phyloP scores from a whole-genome alignment of 352 stramenopile genomes.

The Pythium coloratum region DNA sequence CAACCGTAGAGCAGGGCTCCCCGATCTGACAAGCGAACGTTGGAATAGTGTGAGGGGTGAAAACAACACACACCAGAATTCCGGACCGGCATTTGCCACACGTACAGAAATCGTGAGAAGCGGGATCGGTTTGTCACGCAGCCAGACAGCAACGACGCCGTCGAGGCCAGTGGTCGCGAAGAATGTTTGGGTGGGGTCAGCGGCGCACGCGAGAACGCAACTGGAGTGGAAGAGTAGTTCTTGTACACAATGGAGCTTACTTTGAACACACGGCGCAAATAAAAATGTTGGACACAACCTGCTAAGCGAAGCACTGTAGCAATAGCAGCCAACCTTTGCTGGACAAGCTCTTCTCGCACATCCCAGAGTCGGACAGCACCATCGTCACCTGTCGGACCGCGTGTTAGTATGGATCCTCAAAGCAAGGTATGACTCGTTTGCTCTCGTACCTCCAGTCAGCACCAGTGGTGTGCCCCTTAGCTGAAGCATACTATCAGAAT shows the following conservation, averaged over 20 bases:
- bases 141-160: constrained; percentile 40
- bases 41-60: not conserved
- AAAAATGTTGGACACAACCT: not conserved
- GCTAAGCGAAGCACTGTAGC: not conserved
- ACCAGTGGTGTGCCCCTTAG: constrained; percentile 2
- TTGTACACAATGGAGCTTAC: constrained; percentile 8
- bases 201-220: constrained; percentile 46
- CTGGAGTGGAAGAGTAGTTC: constrained; percentile 20
- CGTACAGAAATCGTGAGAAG: constrained; percentile 19
- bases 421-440: too few species aligned
- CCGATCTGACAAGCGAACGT: constrained; percentile 2
- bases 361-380: constrained; percentile 19
- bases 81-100: not conserved
- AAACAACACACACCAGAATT: too few species aligned
- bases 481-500: constrained; percentile 6
- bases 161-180: constrained; percentile 33
- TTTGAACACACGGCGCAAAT: not conserved
- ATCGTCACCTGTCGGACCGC: constrained; percentile 11
- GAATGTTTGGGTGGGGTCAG: constrained; percentile 56
- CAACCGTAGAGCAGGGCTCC: constrained; percentile 13
- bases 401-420: too few species aligned
- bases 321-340: not conserved
- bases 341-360: constrained; percentile 6
- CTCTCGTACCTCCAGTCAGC: constrained; percentile 14
- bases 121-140: constrained; percentile 8